Conservation (phyloP, 306 rosid species). For the Cucumis sativus region Cucumber_9930_V3 NC_026660.2:9386501-9387000, state of each 20-base stretch:
- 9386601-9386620: neutral
- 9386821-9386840: neutral
- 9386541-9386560: neutral
- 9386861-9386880: neutral
- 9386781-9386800: neutral
- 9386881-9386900: neutral
- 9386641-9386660: neutral
- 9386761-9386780: neutral
- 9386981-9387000: too few species aligned
- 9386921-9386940: too few species aligned
- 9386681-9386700: neutral
- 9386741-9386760: neutral
- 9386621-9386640: neutral
- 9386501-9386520: neutral
- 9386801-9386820: neutral
- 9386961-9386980: too few species aligned
- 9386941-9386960: too few species aligned
- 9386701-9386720: neutral
- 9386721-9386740: neutral
- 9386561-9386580: neutral
- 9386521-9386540: neutral
- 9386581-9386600: neutral
- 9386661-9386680: neutral
- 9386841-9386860: neutral
- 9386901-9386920: neutral